Base-by-base conservation (phyloP, 2,329 filamentous ascomycete species). In the Metarhizium guizhouense region DNA sequence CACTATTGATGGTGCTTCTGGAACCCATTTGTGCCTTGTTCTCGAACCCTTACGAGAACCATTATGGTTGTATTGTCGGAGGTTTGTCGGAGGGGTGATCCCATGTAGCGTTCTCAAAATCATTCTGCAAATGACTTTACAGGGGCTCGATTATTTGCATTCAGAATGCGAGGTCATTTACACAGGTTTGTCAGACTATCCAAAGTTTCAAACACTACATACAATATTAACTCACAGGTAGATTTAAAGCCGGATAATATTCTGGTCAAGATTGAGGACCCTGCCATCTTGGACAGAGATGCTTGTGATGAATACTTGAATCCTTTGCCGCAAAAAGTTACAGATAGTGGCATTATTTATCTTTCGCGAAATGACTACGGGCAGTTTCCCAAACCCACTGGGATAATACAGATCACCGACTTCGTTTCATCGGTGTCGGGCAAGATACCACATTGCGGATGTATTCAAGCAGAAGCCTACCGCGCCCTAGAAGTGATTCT, bases 121-220 rank as follows among this genome's bases (percentile, higher is more conserved):
- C 14, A 49, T 65, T 0, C 14, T 64, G 1, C 63, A 58, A 43
- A 63, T 61, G 58, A 61, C 59, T 7, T 48, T 64, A 0, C 61
- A 61, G 2, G 62, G 51, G 1, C 57, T 65, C 3, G 58, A 65
- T 7, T 65, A 65, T 18, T 57, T 66, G 0, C 64, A 66, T 8
- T 59, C 59, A 0, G 58, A 64, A 43, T 65, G 63, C 5, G 49
- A 51, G 0, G 3, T 64, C 0, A 62, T 66, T 3, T 62, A 66
- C 4, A 59, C 61, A 2, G 63, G 63, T 60, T 56, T 5, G 29
- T 40, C 4, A n/a, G 13, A 20, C 4, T 30, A 30, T 25, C 25
- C 25, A 4, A 25, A 25, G 25, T 25, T 25, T 4, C 16, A 7
- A 43, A 14, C 51, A 45, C 47, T 4, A 51, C 30, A 25, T 43